Evolutionary conservation across 2,329 filamentous ascomycete species (phyloP).

Genomic region (Pseudogymnoascus sp.): DNA sequence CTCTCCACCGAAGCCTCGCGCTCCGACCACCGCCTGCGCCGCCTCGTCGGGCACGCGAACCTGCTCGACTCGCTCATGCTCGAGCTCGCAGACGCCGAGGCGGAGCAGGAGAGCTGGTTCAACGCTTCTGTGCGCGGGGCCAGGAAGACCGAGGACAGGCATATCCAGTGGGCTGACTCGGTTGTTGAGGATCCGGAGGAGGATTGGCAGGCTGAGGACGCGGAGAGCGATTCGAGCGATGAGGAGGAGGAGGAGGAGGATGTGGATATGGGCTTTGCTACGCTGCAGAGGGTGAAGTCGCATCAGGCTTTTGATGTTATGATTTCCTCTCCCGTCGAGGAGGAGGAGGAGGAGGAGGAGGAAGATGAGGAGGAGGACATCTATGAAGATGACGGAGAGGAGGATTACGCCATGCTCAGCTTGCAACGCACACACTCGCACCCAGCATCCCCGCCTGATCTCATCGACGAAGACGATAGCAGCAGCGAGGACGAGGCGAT

Average conservation of each 20-base stretch:
- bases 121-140: constrained; percentile 85
- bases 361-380: constrained; percentile 28
- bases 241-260: constrained; percentile 46
- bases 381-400: constrained; percentile 46
- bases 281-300: constrained; percentile 36
- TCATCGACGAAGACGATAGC: constrained; percentile 60
- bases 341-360: constrained; percentile 13
- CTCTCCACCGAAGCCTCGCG: constrained; percentile 85
- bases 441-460: constrained; percentile 56
- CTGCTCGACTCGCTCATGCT: constrained; percentile 94
- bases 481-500: constrained; percentile 64
- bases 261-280: constrained; percentile 44
- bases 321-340: background rate
- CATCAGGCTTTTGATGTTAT: background rate
- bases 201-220: constrained; percentile 60
- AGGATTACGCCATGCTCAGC: constrained; percentile 57
- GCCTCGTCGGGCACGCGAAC: constrained; percentile 96
- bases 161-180: constrained; percentile 81
- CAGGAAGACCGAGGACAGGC: constrained; percentile 49
- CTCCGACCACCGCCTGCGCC: constrained; percentile 86
- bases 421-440: constrained; percentile 64
- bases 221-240: constrained; percentile 47
- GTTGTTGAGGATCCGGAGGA: constrained; percentile 66
- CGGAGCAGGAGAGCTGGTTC: constrained; percentile 96
- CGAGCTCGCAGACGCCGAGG: constrained; percentile 82